Base-by-base conservation (phyloP, 78 protist genomes). In the Diacronema lutheri region DNA sequence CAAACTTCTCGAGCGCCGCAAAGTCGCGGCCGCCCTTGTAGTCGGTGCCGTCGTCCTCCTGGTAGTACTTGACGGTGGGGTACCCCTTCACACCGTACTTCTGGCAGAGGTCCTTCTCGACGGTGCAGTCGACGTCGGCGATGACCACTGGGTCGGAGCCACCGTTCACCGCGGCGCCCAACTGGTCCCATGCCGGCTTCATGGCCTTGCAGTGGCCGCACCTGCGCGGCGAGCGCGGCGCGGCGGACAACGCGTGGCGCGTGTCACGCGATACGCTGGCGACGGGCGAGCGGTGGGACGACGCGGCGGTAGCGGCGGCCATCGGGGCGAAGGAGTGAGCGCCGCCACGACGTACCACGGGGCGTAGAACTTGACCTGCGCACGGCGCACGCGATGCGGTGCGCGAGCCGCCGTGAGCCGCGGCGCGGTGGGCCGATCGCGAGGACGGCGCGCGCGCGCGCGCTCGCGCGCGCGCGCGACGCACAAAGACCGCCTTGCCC, bases 111-210 rank as follows among this genome's bases (percentile, higher is more conserved):
- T 25, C 0, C 78, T 71, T 84, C 20, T 16, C 61, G 25, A 57
- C 84, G 6, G 84, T 78, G 84, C 84, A 78, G 37, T 78, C 84
- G 26, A 41, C 40, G 46, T 78, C 84, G 23, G 68, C 84, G 55
- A 78, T 37, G 50, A 78, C 40, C 13, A 78, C 66, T n/a, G n/a
- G n/a, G 4, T 37, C n/a, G 19, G n/a, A 1, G 33, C 23, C 33
- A 26, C 38, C 55, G 57, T 33, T 29, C 60, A 31, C 46, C 60
- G 11, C 41, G 4, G 4, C 46, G 10, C n/a, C 65, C 7, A 78
- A 72, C 72, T 60, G 6, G 84, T 78, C 84, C 84, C 84, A 78
- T 11, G 61, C 84, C 5, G 84, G 84, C 66, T 78, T 78, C 84
- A 78, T 55, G 50, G 61, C 33, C 71, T 78, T 78, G 71, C 84